Evolutionary conservation across 768 basidiomycete species (phyloP).

Genomic region (Leccinum subgranulosum): DNA sequence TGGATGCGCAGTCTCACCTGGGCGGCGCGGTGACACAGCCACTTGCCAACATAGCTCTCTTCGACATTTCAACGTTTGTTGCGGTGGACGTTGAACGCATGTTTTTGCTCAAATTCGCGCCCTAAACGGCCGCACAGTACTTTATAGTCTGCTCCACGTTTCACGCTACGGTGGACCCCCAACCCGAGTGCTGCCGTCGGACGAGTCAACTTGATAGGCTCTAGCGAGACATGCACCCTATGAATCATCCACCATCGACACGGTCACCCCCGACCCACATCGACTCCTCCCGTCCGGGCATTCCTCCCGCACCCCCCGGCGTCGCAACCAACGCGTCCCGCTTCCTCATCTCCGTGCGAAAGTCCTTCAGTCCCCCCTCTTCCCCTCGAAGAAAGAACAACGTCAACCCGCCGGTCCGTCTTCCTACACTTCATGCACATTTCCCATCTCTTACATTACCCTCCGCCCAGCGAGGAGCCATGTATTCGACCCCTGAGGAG

Average conservation of each 20-base stretch:
- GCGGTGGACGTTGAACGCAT: constrained; percentile 7
- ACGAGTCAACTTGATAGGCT: background rate
- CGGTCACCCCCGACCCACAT: constrained; percentile 12
- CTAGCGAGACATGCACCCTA: constrained; percentile 7
- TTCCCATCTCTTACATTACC: constrained; percentile 7
- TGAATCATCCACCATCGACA: constrained; percentile 12
- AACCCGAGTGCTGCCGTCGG: background rate
- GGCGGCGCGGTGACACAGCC: constrained; percentile 11
- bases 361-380: constrained; percentile 21
- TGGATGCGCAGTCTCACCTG: background rate
- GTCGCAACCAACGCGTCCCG: constrained; percentile 26
- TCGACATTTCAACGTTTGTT: background rate
- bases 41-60: background rate
- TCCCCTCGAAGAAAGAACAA: constrained; percentile 20
- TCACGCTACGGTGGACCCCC: background rate
- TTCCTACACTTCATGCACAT: background rate
- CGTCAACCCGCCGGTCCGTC: constrained; percentile 17
- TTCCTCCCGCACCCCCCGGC: constrained; percentile 3
- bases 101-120: background rate
- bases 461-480: constrained; percentile 28
- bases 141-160: background rate
- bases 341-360: constrained; percentile 31
- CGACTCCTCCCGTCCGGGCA: constrained; percentile 5
- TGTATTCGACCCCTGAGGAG: constrained; percentile 44
- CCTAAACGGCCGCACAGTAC: background rate